Conservation (phyloP, 306 rosid species). For the Myrica gale region DNA sequence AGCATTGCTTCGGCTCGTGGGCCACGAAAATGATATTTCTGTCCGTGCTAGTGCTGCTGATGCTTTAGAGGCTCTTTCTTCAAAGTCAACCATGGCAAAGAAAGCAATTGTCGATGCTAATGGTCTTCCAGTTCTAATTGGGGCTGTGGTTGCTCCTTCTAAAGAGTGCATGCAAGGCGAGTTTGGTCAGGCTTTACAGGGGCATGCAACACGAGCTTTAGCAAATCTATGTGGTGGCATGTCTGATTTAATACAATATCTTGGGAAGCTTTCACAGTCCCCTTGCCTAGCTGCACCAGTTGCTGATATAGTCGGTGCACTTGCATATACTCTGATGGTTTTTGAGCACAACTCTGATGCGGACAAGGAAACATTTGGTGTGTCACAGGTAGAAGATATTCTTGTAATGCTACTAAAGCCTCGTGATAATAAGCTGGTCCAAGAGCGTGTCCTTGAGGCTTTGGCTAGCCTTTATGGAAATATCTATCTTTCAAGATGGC, state of each 20-base stretch:
- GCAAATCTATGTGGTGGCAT: conserved; percentile 94
- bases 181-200: conserved; percentile 71
- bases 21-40: conserved; percentile 74
- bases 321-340: conserved; percentile 88
- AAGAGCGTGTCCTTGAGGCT: conserved; percentile 94
- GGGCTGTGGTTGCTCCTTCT: conserved; percentile 96
- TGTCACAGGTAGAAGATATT: conserved; percentile 69
- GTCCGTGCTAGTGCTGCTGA: conserved; percentile 98
- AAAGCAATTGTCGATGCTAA: conserved; percentile 68
- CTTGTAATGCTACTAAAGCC: conserved; percentile 77
- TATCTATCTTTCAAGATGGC: conserved; percentile 63
- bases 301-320: conserved; percentile 93
- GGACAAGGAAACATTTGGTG: conserved; percentile 59
- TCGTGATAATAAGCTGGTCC: conserved; percentile 69
- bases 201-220: conserved; percentile 79
- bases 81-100: conserved; percentile 68
- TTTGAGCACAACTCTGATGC: conserved; percentile 55
- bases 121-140: conserved; percentile 82
- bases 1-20: conserved; percentile 77
- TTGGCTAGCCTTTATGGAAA: conserved; percentile 95
- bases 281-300: conserved; percentile 72
- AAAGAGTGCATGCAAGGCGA: conserved; percentile 88
- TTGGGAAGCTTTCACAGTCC: conserved; percentile 87
- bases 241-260: conserved; percentile 77
- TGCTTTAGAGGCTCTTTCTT: conserved; percentile 91